These are phyloP conservation scores for Penicillium sp. DNA, from an alignment of 2,329 filamentous ascomycete genomes.

Conservation along the genomic window DNA sequence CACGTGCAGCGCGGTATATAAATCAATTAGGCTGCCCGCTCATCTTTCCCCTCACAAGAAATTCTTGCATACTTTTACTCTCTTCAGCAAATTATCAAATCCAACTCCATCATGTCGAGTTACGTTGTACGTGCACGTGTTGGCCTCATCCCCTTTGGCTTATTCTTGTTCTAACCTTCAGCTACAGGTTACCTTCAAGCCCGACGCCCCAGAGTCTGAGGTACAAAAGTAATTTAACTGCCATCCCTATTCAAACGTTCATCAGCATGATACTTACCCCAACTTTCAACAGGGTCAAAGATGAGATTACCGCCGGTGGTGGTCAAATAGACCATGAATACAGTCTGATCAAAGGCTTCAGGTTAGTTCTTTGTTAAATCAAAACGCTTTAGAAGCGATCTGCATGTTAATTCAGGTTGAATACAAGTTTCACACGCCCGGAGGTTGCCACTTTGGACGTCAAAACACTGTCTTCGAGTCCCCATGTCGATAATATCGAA, in stretches of 20 bases:
- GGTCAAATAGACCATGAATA: background rate
- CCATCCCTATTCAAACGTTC: background rate
- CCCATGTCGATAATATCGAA: background rate
- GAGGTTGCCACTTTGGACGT: background rate
- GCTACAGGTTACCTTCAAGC: background rate
- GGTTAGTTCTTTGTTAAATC: background rate
- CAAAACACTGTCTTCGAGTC: background rate
- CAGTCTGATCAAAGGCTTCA: background rate
- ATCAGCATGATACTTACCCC: background rate
- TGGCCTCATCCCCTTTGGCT: too few relatives aligned
- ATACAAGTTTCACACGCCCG: background rate
- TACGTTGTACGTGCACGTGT: background rate
- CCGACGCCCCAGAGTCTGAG: background rate
- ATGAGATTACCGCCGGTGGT: background rate
- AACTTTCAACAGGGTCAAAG: background rate
- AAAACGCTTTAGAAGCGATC: background rate
- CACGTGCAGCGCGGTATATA: background rate
- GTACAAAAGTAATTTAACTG: background rate
- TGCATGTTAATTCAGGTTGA: background rate
- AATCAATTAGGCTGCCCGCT: background rate
- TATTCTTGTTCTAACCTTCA: background rate
- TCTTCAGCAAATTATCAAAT: background rate
- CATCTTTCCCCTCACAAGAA: background rate
- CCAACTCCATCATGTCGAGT: background rate
- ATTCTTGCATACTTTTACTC: background rate